Conservation (phyloP, 2,329 filamentous ascomycete species). For the Cercospora sesami region DNA sequence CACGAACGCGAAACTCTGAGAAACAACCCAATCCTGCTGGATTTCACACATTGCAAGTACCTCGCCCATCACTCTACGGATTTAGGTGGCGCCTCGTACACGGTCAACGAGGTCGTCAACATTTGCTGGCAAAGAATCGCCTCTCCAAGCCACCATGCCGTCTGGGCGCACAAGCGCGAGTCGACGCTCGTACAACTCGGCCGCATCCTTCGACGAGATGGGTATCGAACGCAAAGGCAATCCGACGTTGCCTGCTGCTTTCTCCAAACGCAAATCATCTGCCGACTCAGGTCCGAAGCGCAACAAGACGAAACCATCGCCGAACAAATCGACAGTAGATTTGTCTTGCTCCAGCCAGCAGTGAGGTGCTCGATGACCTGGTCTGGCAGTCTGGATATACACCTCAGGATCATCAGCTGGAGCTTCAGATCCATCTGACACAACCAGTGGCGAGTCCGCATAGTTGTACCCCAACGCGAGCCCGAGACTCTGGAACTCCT, state of each 20-base stretch:
- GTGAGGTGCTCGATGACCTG: conserved; percentile 12
- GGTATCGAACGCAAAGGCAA: background rate
- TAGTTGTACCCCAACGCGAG: conserved; percentile 13
- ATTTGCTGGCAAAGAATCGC: background rate
- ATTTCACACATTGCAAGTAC: background rate
- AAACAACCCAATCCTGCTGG: background rate
- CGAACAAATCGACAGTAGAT: conserved; percentile 12
- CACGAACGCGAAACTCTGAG: background rate
- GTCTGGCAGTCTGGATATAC: conserved; percentile 10
- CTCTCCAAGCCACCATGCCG: conserved; percentile 11
- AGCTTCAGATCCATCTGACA: background rate
- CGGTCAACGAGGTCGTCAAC: background rate
- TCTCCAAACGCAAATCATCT: background rate
- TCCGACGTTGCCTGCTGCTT: background rate
- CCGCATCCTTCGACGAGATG: background rate
- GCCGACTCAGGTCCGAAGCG: background rate
- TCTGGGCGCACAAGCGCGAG: conserved; percentile 13
- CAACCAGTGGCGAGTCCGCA: conserved; percentile 1
- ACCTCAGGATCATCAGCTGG: conserved; percentile 4
- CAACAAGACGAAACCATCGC: conserved; percentile 5
- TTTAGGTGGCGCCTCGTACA: background rate
- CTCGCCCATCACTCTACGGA: background rate
- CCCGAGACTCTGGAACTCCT: conserved; percentile 8
- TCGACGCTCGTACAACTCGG: conserved; percentile 1
- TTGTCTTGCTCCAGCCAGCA: background rate